Base-by-base conservation (phyloP, 371 early-diverging fungal species). In the Mucor plumbeus region DNA sequence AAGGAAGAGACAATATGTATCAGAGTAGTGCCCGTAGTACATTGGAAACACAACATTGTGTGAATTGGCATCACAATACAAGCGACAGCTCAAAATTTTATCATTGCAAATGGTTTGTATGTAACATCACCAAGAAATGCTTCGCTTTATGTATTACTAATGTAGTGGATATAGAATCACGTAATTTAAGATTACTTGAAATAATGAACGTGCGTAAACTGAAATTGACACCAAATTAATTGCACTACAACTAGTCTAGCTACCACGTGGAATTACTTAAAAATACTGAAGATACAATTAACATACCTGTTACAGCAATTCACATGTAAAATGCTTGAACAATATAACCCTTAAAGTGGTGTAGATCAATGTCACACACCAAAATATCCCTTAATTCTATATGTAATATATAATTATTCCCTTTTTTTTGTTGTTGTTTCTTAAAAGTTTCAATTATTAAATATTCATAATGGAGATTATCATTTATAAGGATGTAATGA, bases 361-460 rank as follows among this genome's bases (percentile, higher is more conserved):
- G 21, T 48, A 48, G 19, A 21, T 48, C 48, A 48, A 48, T 48
- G 48, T 48, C 48, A 48, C 48, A 48, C 48, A 48, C 48, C 21
- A 6, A 19, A 48, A 19, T 19, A 48, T 4, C 21, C 21, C 21
- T 48, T 48, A 19, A 10, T 8, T 48, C 17, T 48, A 17, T 10
- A 48, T 48, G 19, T 17, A 48, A 48, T 48, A 21, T 19, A 17
- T 19, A 19, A 6, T 48, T 19, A 19, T 48, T 26, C 26, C 17
- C 48, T 4, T 19, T 19, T 48, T 6, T 19, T 48, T 48, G n/a
- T 9, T 21, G 7, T 48, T 48, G 38, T 38, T 19, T 48, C 19
- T 48, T 5, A 48, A 17, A 9, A 48, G 8, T 1, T 17, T 21
- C 19, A 48, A 48, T 48, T 48, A 19, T 9, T 19, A 10, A 48